Evolutionary conservation across 495 filamentous ascomycete species (phyloP).

Genomic region (Podospora didyma): DNA sequence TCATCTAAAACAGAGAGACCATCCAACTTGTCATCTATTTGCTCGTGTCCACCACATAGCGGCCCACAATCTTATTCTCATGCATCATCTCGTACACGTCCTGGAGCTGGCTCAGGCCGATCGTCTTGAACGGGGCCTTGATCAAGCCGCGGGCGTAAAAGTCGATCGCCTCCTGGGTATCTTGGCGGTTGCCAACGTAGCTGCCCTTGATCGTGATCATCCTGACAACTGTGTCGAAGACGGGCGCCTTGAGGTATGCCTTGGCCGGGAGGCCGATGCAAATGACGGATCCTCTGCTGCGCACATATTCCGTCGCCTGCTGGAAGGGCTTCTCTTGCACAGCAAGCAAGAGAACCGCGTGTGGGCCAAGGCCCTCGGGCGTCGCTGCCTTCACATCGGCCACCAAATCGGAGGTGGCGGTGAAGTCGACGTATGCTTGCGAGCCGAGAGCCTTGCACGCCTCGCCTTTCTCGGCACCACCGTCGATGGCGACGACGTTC

Average conservation of each 20-base stretch:
- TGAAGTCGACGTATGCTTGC: conserved; percentile 72
- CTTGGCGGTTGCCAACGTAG: conserved; percentile 87
- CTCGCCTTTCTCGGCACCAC: conserved; percentile 69
- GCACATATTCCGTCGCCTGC: conserved; percentile 79
- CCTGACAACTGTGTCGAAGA: conserved; percentile 76
- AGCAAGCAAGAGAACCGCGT: conserved; percentile 83
- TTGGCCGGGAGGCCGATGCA: conserved; percentile 80
- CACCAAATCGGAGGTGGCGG: conserved; percentile 67
- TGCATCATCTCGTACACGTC: conserved; percentile 74
- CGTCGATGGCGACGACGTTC: conserved; percentile 71
- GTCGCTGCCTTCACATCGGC: conserved; percentile 75
- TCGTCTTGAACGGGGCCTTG: conserved; percentile 79
- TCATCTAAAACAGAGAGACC: neutral
- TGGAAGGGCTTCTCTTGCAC: conserved; percentile 89
- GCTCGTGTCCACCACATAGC: conserved; percentile 77
- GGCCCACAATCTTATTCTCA: conserved; percentile 74
- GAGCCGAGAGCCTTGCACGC: conserved; percentile 69
- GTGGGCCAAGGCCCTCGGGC: conserved; percentile 73
- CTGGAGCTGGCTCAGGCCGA: conserved; percentile 71
- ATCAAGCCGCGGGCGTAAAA: conserved; percentile 82
- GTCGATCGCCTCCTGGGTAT: conserved; percentile 80
- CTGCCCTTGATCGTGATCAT: conserved; percentile 93
- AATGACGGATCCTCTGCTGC: conserved; percentile 72
- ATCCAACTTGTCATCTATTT: conserved; percentile 25
- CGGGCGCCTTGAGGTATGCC: conserved; percentile 74